Conservation (phyloP, 371 early-diverging fungal genomes). For the Cokeromyces recurvatus region DNA sequence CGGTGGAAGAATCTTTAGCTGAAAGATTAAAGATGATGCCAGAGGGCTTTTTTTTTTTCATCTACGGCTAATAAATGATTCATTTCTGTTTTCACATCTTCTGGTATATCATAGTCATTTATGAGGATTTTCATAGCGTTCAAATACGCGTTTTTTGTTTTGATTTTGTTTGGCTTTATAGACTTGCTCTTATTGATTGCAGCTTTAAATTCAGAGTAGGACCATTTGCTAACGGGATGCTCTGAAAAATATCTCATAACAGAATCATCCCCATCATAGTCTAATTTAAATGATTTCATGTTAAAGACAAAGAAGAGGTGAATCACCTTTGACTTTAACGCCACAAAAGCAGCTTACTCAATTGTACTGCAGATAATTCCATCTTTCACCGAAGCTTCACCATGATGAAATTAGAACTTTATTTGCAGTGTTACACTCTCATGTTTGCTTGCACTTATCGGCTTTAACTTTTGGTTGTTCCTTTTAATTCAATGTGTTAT, state of each 20-base stretch:
- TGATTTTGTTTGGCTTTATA: constrained; percentile 1
- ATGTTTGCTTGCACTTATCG: no score
- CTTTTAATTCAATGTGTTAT: no score
- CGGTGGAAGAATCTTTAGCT: constrained; percentile 4
- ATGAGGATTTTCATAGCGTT: constrained; percentile 1
- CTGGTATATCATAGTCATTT: constrained; percentile 3
- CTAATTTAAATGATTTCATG: background rate
- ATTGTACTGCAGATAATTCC: no score
- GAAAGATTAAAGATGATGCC: constrained; percentile 5
- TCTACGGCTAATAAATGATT: background rate
- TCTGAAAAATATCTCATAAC: constrained; percentile 6
- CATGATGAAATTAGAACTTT: no score
- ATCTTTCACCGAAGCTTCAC: no score
- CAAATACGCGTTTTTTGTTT: constrained; percentile 9
- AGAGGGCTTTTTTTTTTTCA: constrained; percentile 1
- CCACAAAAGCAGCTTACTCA: no score
- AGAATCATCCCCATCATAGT: background rate
- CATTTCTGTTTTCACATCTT: constrained; percentile 9
- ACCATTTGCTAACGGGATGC: constrained; percentile 9
- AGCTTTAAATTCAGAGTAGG: constrained; percentile 4
- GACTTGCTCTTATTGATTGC: constrained; percentile 8
- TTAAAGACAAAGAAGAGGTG: no score
- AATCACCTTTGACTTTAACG: no score
- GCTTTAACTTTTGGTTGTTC: no score
- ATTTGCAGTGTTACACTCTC: no score